Evolutionary conservation across 2,329 filamentous ascomycete genomes (phyloP), one percentile per base, ranked within the genome.

Genomic region (Hypoxylon sp.): DNA sequence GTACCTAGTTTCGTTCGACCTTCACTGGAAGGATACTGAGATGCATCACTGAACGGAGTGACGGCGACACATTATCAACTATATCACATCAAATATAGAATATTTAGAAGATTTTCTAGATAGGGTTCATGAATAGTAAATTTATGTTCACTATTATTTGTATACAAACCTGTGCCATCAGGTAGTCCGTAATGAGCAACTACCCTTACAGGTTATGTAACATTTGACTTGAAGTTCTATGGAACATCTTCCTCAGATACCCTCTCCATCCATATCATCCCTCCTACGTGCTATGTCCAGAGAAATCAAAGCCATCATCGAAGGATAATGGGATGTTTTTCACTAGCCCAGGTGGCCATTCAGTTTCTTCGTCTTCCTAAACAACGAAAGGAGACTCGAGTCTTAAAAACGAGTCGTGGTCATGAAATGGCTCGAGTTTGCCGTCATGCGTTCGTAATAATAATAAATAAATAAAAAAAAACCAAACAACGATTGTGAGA

Each of bases 61-160:
- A 17, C 38, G 9, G 17, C 36, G 6, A 2, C 14, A 38, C 6
- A 38, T 5, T 41, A 3, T 10, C 38, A 17, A 41, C 5, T n/a
- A 50, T n/a, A 38, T 48, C 56, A 59, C 55, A 3, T 38, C 19
- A 3, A 28, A 17, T 14, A 13, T 10, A 30, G 28, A 19, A 50
- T 7, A 34, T 19, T 14, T 21, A 7, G 21, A 45, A 43, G 14
- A 41, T 13, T 25, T 5, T 13, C 19, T 11, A 21, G 10, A 41
- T 30, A 23, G 17, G n/a, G 30, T 28, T 50, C 21, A 45, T 63
- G 43, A 36, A 56, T 58, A 51, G 48, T 64, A 61, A 43, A 65
- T 59, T 41, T 75, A 77, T 78, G 70, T 78, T 79, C 78, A 76
- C 79, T 78, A 80, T 76, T 78, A 78, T 78, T 76, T 79, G 75